Evolutionary conservation across 2,329 filamentous ascomycete species (phyloP), one percentile per base, ranked within the genome.

Genomic region (Furcasterigmium sp.): DNA sequence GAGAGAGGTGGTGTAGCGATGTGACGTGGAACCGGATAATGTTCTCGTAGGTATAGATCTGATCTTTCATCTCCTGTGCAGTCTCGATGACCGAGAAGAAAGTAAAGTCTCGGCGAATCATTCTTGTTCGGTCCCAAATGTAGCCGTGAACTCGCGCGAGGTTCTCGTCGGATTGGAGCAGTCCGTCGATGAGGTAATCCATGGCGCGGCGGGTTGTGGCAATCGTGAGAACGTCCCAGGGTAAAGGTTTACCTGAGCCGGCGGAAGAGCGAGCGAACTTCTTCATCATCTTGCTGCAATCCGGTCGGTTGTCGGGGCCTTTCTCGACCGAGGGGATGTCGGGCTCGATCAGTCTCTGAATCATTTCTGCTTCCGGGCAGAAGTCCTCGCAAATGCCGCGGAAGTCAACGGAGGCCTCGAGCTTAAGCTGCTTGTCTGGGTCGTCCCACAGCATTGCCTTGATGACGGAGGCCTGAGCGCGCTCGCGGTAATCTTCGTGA

Each of bases 351-450:
- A 85, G 83, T 47, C 81, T 72, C 39, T 70, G 76, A 26, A 82
- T 72, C 56, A 76, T 77, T 56, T 85, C 82, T 58, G 76, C 84
- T 49, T 83, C 77, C 5, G 82, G 82, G 47, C 82, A 85, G 81
- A 84, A 85, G 20, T 82, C 77, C 52, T 84, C 78, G 53, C 80
- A 84, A 37, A 81, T 82, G 13, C 82, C 82, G 56, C 80, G 80
- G 55, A 85, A 85, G 34, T 77, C 73, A 38, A 85, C 78, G 7
- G 82, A 82, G 55, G 85, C 75, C 45, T 77, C 71, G 8, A 85
- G 67, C 15, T 70, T 73, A 54, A 81, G 80, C 43, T 75, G 75
- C 52, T 80, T 76, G 25, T 82, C 75, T 3, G 81, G 81, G 50
- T 85, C 78, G 57, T 85, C 82, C 44, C 85, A 78, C 8, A 83